Conservation (phyloP, 192 early-diverging fungal species). For the Entomortierella chlamydospora region DNA sequence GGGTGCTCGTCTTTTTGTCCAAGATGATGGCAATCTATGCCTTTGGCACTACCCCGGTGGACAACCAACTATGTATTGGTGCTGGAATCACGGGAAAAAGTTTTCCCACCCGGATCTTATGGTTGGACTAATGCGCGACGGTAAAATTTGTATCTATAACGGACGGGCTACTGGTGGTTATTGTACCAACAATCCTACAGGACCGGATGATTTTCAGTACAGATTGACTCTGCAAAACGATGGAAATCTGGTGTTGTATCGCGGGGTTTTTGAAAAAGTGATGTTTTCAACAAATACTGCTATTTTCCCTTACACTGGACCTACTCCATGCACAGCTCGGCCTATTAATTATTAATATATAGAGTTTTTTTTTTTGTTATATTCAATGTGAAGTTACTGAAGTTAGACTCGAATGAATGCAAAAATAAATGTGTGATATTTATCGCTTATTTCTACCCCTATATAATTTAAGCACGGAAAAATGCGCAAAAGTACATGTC, state of each 20-base stretch:
- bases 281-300: neutral
- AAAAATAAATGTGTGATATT: too few species aligned
- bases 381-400: too few species aligned
- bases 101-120: neutral
- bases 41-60: neutral
- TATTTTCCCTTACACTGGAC: neutral
- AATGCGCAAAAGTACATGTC: too few species aligned
- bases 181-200: neutral
- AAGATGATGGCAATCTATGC: neutral
- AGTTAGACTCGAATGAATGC: too few species aligned
- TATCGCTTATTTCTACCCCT: too few species aligned
- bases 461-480: too few species aligned
- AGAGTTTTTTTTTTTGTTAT: too few species aligned
- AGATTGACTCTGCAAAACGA: constrained; percentile 8
- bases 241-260: constrained; percentile 2
- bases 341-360: too few species aligned
- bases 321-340: neutral
- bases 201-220: neutral
- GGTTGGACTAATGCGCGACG: neutral
- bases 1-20: neutral
- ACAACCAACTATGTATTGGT: constrained; percentile 3
- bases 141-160: neutral
- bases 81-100: constrained; percentile 1
- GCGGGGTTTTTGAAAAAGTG: neutral
- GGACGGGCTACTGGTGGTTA: neutral